Conservation (phyloP, 129 eudicot genomes). For the Pittosporum tobira region DNA sequence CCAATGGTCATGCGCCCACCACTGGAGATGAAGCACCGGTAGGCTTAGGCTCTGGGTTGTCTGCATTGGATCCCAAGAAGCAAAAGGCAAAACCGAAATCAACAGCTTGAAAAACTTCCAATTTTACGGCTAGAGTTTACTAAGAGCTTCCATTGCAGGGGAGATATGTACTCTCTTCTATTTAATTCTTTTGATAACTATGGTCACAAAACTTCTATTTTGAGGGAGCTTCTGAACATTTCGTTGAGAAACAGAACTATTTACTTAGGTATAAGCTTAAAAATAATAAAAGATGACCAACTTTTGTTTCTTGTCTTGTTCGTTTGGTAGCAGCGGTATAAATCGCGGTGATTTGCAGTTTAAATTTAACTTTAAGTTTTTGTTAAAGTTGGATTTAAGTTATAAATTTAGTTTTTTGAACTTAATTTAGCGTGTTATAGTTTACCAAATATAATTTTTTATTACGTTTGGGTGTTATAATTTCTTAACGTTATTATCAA, state of each 20-base stretch:
- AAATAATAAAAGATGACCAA: background rate
- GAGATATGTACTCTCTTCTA: background rate
- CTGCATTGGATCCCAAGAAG: constrained; percentile 63
- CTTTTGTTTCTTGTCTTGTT: too few species aligned
- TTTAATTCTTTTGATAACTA: background rate
- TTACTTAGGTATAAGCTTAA: background rate
- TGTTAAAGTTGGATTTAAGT: too few species aligned
- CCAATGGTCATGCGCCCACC: constrained; percentile 24
- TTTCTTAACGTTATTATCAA: too few species aligned
- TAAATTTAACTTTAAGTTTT: too few species aligned
- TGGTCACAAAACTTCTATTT: background rate
- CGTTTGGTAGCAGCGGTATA: too few species aligned
- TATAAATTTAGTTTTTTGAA: too few species aligned
- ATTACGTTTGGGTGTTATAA: too few species aligned
- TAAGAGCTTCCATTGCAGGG: background rate
- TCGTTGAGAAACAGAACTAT: background rate
- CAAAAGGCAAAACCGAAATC: constrained; percentile 43
- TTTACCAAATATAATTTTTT: too few species aligned
- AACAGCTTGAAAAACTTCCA: constrained; percentile 10
- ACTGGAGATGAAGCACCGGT: constrained; percentile 56
- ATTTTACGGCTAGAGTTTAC: background rate
- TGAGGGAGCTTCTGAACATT: background rate
- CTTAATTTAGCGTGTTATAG: too few species aligned
- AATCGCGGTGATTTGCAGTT: too few species aligned
- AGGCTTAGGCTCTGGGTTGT: constrained; percentile 71